These are phyloP conservation scores for Rhododendron williamsianum DNA, from an alignment of 148 eudicot genomes.

Conservation along the genomic window DNA sequence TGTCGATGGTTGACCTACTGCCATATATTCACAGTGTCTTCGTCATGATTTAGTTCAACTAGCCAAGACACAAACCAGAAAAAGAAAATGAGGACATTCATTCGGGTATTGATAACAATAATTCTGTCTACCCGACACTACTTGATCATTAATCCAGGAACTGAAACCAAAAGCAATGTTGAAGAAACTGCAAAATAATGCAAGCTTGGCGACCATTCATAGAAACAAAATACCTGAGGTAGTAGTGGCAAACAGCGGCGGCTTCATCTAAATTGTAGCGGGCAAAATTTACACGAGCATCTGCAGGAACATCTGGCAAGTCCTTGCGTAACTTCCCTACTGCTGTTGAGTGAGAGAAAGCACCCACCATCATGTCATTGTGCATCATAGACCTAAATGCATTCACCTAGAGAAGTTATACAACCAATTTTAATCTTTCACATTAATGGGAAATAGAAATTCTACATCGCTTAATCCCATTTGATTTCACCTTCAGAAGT, in stretches of 20 bases:
- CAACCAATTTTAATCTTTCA: neutral
- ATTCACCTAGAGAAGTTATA: slow-evolving; percentile 48
- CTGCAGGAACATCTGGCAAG: slow-evolving; percentile 74
- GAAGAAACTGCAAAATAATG: neutral
- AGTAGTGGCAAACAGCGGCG: slow-evolving; percentile 77
- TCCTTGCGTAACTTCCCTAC: slow-evolving; percentile 89
- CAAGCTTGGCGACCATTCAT: slow-evolving; percentile 1
- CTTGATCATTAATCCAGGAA: neutral
- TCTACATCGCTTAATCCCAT: neutral
- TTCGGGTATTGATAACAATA: neutral
- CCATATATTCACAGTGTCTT: neutral
- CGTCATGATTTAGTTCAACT: neutral
- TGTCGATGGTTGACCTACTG: neutral
- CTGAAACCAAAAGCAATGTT: neutral
- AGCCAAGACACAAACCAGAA: slow-evolving; percentile 1
- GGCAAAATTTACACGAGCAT: slow-evolving; percentile 65
- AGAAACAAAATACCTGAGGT: slow-evolving; percentile 56
- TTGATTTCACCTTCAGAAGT: neutral
- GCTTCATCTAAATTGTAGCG: slow-evolving; percentile 84
- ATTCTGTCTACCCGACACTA: neutral
- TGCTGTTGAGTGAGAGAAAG: slow-evolving; percentile 96
- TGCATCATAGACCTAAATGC: slow-evolving; percentile 93
- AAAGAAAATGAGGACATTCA: neutral
- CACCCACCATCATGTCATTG: slow-evolving; percentile 95
- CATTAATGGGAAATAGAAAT: neutral